Evolutionary conservation across 192 early-diverging fungal genomes (phyloP), one percentile per base, ranked within the genome.

Genomic region (Mycoemilia scoparia): DNA sequence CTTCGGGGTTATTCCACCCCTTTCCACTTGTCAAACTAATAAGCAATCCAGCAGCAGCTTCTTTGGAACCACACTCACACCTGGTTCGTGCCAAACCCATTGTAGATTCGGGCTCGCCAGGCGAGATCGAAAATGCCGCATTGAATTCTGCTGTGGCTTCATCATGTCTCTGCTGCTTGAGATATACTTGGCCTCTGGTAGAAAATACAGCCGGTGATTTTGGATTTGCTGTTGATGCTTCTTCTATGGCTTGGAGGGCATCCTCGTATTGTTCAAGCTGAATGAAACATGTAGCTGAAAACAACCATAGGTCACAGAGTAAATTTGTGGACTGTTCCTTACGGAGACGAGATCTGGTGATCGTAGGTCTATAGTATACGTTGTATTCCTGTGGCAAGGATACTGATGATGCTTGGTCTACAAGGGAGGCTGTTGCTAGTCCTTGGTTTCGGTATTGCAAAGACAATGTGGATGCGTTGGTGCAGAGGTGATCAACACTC

Each of bases 1-100:
- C 60, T 29, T 63, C 60, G 7, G 60, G 60, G 13, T 63, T 54
- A n/a, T 49, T 57, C 60, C 60, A 63, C 5, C 60, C 60, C 16
- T 63, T 53, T 1, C 54, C 60, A 1, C 60, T 41, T 12, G 60
- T 57, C 20, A 53, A 38, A 39, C 53, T 63, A 36, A 57, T 63
- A 14, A 63, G 42, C 29, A 63, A 51, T 6, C 54, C 60, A 10
- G 57, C 38, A 9, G 60, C 60, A 13, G 54, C 60, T 26, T 63
- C 60, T 7, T 50, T 45, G 9, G 54, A 46, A 17, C 45, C 54
- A 5, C 56, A 50, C 41, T 48, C 21, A 36, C 57, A 51, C 36
- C 57, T 54, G 18, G 44, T 46, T 11, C 39, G 50, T n/a, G 60
- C 60, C 34, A 63, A 34, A 13, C 49, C 41, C 12, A 63, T 54